Conservation (phyloP, 805 yeast species). For the Spathaspora passalidarum region DNA sequence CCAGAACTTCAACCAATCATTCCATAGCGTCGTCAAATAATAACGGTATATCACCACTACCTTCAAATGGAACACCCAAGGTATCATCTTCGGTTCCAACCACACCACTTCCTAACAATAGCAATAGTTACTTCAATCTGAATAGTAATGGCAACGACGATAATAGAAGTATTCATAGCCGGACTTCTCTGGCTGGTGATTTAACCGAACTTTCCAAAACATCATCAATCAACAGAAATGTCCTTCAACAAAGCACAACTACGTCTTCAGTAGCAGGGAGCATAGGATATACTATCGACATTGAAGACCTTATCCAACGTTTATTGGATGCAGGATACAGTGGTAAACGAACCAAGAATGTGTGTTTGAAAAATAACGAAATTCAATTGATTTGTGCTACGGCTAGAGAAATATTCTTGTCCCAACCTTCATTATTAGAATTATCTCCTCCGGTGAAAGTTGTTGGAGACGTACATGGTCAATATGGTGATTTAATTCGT, state of each 20-base stretch:
- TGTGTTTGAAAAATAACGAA: conserved; percentile 87
- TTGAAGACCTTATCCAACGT: conserved; percentile 88
- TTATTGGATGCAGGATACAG: conserved; percentile 93
- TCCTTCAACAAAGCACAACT: conserved; percentile 6
- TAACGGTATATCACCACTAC: conserved; percentile 8
- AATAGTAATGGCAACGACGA: conserved; percentile 5
- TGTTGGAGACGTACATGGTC: conserved; percentile 96
- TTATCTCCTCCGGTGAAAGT: conserved; percentile 82
- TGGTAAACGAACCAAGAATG: conserved; percentile 86
- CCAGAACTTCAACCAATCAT: conserved; percentile 25
- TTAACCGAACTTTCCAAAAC: conserved; percentile 12
- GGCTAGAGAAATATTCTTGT: conserved; percentile 84
- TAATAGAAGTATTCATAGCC: conserved; percentile 10
- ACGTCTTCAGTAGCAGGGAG: conserved; percentile 6
- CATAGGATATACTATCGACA: conserved; percentile 35
- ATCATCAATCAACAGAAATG: conserved; percentile 9
- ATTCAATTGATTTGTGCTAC: conserved; percentile 81
- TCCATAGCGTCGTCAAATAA: conserved; percentile 15
- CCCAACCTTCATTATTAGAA: conserved; percentile 88
- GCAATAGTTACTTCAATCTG: no score
- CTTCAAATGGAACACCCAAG: conserved; percentile 1
- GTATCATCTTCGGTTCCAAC: neutral
- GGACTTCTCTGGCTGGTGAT: conserved; percentile 9
- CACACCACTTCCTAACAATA: neutral
- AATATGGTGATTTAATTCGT: conserved; percentile 85